A percentile compares a stretch with the other conserved stretches of the same genome.
Evolutionary conservation across 2,329 filamentous ascomycete genomes (phyloP).

Genomic region (Ambrosiella cleistominuta): DNA sequence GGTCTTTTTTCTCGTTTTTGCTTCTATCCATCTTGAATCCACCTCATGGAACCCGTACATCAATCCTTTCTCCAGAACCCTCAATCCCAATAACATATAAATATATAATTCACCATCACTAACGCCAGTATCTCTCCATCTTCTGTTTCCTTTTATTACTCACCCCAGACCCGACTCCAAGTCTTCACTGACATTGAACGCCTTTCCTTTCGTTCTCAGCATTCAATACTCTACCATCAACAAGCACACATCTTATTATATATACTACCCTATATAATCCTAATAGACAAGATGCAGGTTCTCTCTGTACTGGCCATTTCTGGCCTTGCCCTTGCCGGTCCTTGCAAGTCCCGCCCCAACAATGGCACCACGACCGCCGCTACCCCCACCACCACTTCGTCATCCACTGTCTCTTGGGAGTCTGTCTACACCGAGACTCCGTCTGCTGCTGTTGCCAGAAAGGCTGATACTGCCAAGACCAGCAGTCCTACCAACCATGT

Average conservation of each 20-base stretch:
- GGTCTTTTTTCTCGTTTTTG: background rate
- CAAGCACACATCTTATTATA: background rate
- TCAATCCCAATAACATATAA: background rate
- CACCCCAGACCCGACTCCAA: background rate
- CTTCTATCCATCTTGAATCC: background rate
- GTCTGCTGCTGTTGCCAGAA: background rate
- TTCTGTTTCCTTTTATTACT: background rate
- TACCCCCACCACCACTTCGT: background rate
- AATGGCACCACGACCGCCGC: background rate
- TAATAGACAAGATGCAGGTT: background rate
- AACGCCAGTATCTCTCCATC: background rate
- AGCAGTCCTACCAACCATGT: constrained; percentile 44
- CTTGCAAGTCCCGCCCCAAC: constrained; percentile 10
- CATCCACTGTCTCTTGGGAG: constrained; percentile 2
- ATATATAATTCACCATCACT: background rate
- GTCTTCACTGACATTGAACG: background rate
- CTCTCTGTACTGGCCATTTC: background rate
- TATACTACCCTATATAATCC: background rate
- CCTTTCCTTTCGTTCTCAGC: no score
- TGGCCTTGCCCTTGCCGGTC: background rate
- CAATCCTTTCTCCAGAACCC: background rate
- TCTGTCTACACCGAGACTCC: background rate
- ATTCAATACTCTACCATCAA: no score
- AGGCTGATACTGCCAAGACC: constrained; percentile 33
- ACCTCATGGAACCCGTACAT: background rate